Evolutionary conservation across 495 filamentous ascomycete species (phyloP).

Genomic region (Rhizodiscina lignyota): DNA sequence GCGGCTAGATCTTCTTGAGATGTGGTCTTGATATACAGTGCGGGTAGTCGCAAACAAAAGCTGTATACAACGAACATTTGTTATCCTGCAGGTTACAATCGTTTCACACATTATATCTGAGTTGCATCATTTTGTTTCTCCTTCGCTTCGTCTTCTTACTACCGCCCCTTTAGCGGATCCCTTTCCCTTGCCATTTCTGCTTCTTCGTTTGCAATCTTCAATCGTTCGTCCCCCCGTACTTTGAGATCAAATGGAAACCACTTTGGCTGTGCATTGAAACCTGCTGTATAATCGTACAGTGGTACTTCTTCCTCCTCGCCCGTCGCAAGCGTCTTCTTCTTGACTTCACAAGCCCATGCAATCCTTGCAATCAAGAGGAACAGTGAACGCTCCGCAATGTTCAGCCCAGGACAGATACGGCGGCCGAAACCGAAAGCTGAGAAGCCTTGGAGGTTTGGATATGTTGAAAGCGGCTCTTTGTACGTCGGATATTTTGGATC

Average conservation of each 20-base stretch:
- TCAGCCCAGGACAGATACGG: slow-evolving; percentile 19
- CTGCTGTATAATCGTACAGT: background rate
- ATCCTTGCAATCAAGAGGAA: slow-evolving; percentile 16
- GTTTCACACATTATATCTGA: too few species aligned
- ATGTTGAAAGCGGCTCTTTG: slow-evolving; percentile 14
- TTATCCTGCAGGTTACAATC: too few species aligned
- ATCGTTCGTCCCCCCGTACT: background rate
- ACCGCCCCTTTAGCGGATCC: background rate
- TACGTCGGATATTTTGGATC: slow-evolving; percentile 16
- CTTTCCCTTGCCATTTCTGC: background rate
- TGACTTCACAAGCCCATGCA: slow-evolving; percentile 20
- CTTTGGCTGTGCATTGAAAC: slow-evolving; percentile 1
- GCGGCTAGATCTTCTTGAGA: too few species aligned
- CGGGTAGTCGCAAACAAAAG: too few species aligned
- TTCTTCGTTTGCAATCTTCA: background rate
- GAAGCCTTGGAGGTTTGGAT: slow-evolving; percentile 15
- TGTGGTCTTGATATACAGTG: too few species aligned
- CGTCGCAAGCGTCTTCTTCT: slow-evolving; percentile 12
- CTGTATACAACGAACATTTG: too few species aligned
- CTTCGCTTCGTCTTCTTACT: background rate
- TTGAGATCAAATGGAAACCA: background rate
- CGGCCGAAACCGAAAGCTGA: slow-evolving; percentile 18
- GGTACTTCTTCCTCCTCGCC: slow-evolving; percentile 26
- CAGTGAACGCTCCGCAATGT: slow-evolving; percentile 18
- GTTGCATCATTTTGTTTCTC: background rate